A percentile compares a stretch with the other conserved stretches of the same genome.
Conservation (phyloP, 2,329 filamentous ascomycete genomes). For the Pestalotiopsis sp. region DNA sequence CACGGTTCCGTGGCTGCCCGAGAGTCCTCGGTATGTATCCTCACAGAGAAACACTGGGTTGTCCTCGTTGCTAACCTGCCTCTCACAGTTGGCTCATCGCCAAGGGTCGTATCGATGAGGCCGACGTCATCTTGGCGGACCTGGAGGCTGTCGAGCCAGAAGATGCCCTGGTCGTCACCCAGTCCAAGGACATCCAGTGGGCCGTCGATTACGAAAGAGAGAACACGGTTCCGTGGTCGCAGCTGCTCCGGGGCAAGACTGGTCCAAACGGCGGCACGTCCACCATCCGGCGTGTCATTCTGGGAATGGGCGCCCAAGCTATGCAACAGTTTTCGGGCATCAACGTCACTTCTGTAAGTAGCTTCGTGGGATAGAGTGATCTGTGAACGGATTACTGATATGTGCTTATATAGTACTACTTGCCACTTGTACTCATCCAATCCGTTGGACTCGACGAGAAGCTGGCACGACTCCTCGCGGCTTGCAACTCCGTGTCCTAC, state of each 20-base stretch:
- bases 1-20: constrained; percentile 34
- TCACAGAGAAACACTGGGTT: background rate
- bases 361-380: background rate
- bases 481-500: constrained; percentile 42
- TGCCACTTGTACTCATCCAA: constrained; percentile 54
- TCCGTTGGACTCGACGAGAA: constrained; percentile 53
- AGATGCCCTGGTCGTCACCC: constrained; percentile 26
- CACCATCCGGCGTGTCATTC: constrained; percentile 51
- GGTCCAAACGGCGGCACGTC: constrained; percentile 45
- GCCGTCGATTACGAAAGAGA: constrained; percentile 36
- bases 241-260: constrained; percentile 51
- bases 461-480: constrained; percentile 54
- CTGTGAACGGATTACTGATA: background rate
- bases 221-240: constrained; percentile 50
- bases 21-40: constrained; percentile 32
- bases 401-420: constrained; percentile 15
- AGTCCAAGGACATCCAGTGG: constrained; percentile 33
- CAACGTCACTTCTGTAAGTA: constrained; percentile 23
- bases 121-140: constrained; percentile 31
- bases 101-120: constrained; percentile 30
- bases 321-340: constrained; percentile 35
- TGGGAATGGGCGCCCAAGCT: constrained; percentile 52
- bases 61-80: background rate
- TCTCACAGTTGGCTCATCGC: constrained; percentile 28
- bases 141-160: constrained; percentile 26